phyloP scores from a whole-genome alignment of 495 filamentous ascomycete genomes.

The Parathielavia appendiculata region DNA sequence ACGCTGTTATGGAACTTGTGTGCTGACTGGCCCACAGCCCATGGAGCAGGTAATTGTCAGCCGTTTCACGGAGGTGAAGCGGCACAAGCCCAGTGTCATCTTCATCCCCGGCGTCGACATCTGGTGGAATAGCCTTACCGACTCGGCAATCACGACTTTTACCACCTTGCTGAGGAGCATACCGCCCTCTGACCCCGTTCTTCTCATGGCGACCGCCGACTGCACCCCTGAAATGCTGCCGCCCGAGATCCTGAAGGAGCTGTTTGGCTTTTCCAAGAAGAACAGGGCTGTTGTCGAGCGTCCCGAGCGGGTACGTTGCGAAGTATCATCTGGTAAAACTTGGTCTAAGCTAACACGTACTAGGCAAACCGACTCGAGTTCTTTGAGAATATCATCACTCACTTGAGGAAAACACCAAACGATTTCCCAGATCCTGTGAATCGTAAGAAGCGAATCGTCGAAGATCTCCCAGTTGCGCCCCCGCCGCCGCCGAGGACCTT shows the following conservation, averaged over 20 bases:
- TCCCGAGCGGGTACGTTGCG: constrained; percentile 52
- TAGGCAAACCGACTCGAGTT: constrained; percentile 65
- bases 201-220: constrained; percentile 79
- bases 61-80: constrained; percentile 82
- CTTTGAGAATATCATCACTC: constrained; percentile 65
- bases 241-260: constrained; percentile 57
- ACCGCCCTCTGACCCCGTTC: constrained; percentile 78
- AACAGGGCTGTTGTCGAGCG: constrained; percentile 64
- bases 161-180: constrained; percentile 68
- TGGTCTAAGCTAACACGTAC: constrained; percentile 30
- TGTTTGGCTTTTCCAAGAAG: constrained; percentile 79
- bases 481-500: constrained; percentile 56
- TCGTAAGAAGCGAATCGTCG: constrained; percentile 78
- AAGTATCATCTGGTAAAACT: not conserved
- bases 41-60: constrained; percentile 84
- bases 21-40: constrained; percentile 45
- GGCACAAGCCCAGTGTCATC: constrained; percentile 93
- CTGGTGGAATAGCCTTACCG: constrained; percentile 73
- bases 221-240: constrained; percentile 48
- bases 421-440: constrained; percentile 83
- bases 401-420: constrained; percentile 67
- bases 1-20: constrained; percentile 2
- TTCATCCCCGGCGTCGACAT: constrained; percentile 84
- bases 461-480: constrained; percentile 68
- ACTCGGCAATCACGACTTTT: constrained; percentile 65